These are phyloP conservation scores for Hylodesmum podocarpum DNA, from an alignment of 306 rosid genomes.

Conservation along the genomic window DNA sequence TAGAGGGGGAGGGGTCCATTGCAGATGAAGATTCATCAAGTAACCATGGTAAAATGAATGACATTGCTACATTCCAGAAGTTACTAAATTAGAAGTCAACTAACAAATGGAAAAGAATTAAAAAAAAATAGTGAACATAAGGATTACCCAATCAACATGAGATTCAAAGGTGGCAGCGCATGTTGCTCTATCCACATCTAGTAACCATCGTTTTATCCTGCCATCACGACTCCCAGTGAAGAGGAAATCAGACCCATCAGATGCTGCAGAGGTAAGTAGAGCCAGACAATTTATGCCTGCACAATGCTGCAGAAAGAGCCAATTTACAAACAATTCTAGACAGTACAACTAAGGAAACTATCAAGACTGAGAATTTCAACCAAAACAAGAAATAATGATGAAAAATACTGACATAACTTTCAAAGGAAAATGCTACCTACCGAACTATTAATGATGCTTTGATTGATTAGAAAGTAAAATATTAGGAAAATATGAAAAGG, in stretches of 20 bases:
- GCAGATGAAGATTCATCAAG: slow-evolving; percentile 20
- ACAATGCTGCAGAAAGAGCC: slow-evolving; percentile 74
- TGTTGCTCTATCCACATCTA: slow-evolving; percentile 67
- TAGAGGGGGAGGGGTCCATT: background rate
- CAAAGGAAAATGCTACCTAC: slow-evolving; percentile 10
- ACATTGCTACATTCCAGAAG: background rate
- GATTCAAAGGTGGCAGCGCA: slow-evolving; percentile 96
- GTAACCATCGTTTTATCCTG: slow-evolving; percentile 85
- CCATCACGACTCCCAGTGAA: slow-evolving; percentile 99
- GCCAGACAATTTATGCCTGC: slow-evolving; percentile 93
- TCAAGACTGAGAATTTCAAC: slow-evolving; percentile 13
- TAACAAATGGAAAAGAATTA: slow-evolving; percentile 1
- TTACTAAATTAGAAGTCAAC: slow-evolving; percentile 4
- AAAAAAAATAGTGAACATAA: background rate
- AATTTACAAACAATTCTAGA: slow-evolving; percentile 22
- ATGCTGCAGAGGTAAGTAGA: slow-evolving; percentile 52
- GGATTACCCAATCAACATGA: slow-evolving; percentile 97
- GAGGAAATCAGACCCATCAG: slow-evolving; percentile 73
- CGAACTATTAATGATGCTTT: slow-evolving; percentile 20
- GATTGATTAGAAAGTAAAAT: slow-evolving; percentile 14
- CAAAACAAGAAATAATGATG: slow-evolving; percentile 6
- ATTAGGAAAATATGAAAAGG: background rate
- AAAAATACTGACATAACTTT: background rate
- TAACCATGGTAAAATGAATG: background rate
- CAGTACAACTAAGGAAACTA: slow-evolving; percentile 5